Evolutionary conservation across 345 rosid species (phyloP).

Genomic region (Lenwebbia sp.): DNA sequence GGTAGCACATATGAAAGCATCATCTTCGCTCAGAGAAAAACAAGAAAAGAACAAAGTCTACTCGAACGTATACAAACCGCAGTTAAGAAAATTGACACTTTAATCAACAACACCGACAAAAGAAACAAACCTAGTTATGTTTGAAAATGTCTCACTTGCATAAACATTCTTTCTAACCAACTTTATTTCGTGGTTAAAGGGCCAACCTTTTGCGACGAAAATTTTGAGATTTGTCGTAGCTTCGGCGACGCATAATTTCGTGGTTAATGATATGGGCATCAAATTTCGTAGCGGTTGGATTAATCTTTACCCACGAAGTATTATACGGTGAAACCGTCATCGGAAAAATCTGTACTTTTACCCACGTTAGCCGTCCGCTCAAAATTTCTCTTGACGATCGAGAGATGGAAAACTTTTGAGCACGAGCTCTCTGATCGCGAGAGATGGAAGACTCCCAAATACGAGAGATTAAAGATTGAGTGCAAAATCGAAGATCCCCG

Average conservation of each 20-base stretch:
- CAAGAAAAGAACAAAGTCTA: not conserved
- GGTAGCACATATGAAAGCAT: not conserved
- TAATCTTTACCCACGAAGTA: not conserved
- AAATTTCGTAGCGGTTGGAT: not conserved
- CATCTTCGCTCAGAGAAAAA: not conserved
- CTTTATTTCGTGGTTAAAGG: not conserved
- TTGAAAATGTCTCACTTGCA: not conserved
- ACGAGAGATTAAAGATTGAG: too few relatives aligned
- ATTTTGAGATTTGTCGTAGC: not conserved
- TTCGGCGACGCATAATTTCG: too few relatives aligned
- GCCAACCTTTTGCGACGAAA: not conserved
- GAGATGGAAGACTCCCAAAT: too few relatives aligned
- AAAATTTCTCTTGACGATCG: too few relatives aligned
- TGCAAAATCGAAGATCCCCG: too few relatives aligned
- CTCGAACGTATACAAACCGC: not conserved
- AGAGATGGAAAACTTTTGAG: too few relatives aligned
- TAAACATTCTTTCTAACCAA: too few relatives aligned
- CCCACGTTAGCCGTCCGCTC: too few relatives aligned
- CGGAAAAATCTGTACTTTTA: too few relatives aligned
- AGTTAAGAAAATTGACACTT: not conserved
- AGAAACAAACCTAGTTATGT: not conserved
- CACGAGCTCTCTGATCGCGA: too few relatives aligned
- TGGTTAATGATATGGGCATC: not conserved
- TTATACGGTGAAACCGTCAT: too few relatives aligned
- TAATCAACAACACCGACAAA: not conserved